These are phyloP conservation scores for Arthrinium phaeospermum DNA, from an alignment of 2,329 filamentous ascomycete genomes.

Conservation along the genomic window DNA sequence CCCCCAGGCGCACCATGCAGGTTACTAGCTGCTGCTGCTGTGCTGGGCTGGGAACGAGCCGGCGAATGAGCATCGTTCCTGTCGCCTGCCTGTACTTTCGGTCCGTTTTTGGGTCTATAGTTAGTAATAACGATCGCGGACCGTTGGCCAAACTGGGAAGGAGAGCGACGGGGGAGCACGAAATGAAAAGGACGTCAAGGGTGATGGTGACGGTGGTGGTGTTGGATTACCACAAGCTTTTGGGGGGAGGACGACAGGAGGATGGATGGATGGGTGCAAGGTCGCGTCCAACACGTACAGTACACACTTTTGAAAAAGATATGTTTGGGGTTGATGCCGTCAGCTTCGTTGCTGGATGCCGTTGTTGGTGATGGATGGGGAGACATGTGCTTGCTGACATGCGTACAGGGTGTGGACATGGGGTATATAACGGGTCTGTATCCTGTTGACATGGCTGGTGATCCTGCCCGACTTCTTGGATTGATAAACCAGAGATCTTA, in stretches of 20 bases:
- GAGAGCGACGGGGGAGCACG: not conserved
- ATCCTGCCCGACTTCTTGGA: not conserved
- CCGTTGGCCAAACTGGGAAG: not conserved
- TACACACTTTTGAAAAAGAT: not conserved
- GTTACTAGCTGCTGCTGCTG: not conserved
- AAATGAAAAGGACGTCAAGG: not conserved
- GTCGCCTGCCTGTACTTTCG: not conserved
- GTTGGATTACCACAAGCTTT: slow-evolving; percentile 1
- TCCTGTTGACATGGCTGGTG: not conserved
- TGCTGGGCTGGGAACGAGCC: not conserved
- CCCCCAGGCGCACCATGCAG: not conserved
- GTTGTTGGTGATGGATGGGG: not conserved
- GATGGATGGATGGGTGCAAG: not conserved
- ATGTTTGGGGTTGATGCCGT: slow-evolving; percentile 1
- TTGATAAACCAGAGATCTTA: not conserved
- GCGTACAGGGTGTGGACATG: not conserved
- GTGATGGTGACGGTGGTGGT: not conserved
- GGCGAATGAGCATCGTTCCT: not conserved
- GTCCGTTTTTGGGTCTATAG: not conserved
- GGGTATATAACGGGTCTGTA: not conserved
- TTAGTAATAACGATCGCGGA: not conserved
- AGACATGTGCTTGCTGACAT: not conserved
- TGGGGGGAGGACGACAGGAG: not conserved
- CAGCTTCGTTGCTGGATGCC: not conserved
- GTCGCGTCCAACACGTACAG: not conserved